Base-by-base conservation (phyloP, 1,139 yeast genomes). In the Magnusiomyces fungicola region DNA sequence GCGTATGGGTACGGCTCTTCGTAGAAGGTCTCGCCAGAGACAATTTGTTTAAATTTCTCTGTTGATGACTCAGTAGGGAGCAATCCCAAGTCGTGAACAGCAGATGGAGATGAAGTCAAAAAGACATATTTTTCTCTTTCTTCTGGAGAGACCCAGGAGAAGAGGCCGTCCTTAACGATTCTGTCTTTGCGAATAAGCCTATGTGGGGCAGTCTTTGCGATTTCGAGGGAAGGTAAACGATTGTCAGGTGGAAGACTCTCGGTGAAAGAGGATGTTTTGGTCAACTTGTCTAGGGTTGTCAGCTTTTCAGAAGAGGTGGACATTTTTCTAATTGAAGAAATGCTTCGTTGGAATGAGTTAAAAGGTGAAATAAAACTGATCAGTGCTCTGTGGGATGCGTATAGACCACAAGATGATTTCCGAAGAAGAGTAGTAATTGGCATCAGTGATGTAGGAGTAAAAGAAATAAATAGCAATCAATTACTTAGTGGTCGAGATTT, bases 161-260 rank as follows among this genome's bases (percentile, higher is more conserved):
- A 51, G 6, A 51, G 46, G 81, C 85, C 0, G 96, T 96, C 2
- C 92, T 79, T 61, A 74, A 92, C 33, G 81, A 81, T 2, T 96
- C 97, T 72, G 1, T 95, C 92, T 10, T 65, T 65, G 49, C 80
- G 73, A 46, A 78, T 67, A 24, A 67, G 53, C 29, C 63, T 66
- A n/a, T 63, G 61, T 2, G 59, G 59, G 0, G 72, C 72, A 16
- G 65, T 63, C 16, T 73, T 61, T 1, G 92, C 84, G 1, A 67
- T 71, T 10, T 72, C 72, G 4, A 72, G 66, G 0, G 78, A 66
- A 1, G 83, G 80, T 30, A 83, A 72, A 36, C 71, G 66, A 6
- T 75, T 70, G 60, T 88, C 96, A 0, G 95, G 81, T 0, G 72
- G 66, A 43, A 85, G 64, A 3, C 62, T 54, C 21, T 65, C 64